Evolutionary conservation across 83 land plant genomes (phyloP).

Genomic region (Thuja plicata): DNA sequence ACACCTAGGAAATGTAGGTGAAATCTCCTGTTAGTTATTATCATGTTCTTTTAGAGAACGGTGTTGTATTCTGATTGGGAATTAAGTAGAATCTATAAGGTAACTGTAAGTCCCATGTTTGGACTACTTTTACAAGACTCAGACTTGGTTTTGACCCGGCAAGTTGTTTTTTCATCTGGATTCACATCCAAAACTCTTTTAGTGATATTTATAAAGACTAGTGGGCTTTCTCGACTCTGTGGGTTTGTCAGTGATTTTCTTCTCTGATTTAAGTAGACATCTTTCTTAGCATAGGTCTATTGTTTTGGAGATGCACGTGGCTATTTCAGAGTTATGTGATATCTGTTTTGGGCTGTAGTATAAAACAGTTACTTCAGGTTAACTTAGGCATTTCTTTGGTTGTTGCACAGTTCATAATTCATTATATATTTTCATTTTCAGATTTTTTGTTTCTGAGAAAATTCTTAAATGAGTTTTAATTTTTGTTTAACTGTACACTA

Average conservation of each 20-base stretch:
- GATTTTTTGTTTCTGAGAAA: not conserved
- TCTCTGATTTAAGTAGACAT: not conserved
- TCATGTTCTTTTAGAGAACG: not conserved
- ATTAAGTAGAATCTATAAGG: no score
- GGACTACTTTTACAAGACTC: no score
- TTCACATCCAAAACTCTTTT: not conserved
- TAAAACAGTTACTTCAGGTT: not conserved
- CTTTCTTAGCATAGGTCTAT: not conserved
- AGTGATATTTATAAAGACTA: not conserved
- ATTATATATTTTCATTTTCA: not conserved
- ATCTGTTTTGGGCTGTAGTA: not conserved
- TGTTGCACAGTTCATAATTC: no score
- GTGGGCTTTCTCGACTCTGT: not conserved
- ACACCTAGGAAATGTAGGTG: not conserved
- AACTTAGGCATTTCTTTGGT: not conserved
- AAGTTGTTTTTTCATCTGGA: no score
- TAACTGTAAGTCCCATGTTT: no score
- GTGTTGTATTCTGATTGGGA: not conserved
- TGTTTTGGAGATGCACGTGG: not conserved
- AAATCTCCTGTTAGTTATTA: not conserved
- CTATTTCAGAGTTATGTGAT: not conserved
- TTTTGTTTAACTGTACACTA: not conserved
- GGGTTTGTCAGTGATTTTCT: not conserved
- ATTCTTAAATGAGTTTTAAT: not conserved
- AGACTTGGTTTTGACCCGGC: no score